Evolutionary conservation across 441 rosid genomes (phyloP).

Genomic region (Euphorbia schlechtendalii): DNA sequence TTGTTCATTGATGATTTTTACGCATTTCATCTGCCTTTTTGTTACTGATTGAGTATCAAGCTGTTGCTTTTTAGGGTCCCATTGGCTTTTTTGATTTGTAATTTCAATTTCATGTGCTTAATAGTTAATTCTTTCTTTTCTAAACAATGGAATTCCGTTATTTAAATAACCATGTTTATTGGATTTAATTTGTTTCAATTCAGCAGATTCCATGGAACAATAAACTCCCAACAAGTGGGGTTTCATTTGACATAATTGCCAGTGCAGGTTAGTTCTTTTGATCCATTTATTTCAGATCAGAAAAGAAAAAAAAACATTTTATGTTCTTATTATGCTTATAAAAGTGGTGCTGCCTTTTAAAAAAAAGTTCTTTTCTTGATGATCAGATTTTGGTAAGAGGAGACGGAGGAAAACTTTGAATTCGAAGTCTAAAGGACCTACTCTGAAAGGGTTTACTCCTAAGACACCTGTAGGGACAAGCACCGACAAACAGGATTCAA

Average conservation of each 20-base stretch:
- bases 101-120: background rate
- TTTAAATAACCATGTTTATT: slow-evolving; percentile 9
- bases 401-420: slow-evolving; percentile 44
- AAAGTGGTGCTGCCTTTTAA: background rate
- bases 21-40: background rate
- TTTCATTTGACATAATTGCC: slow-evolving; percentile 44
- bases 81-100: slow-evolving; percentile 6
- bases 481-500: slow-evolving; percentile 37
- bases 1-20: background rate
- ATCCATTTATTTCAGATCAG: background rate
- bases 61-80: slow-evolving; percentile 5
- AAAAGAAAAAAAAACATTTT: no score
- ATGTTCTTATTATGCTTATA: background rate
- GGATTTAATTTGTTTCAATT: slow-evolving; percentile 22
- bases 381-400: slow-evolving; percentile 64
- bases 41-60: background rate
- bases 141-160: slow-evolving; percentile 6
- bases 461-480: slow-evolving; percentile 38
- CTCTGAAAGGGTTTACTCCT: slow-evolving; percentile 42
- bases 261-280: slow-evolving; percentile 42
- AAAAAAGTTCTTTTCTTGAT: slow-evolving; percentile 12
- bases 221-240: slow-evolving; percentile 28
- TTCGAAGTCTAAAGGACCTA: slow-evolving; percentile 42
- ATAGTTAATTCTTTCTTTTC: background rate
- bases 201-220: slow-evolving; percentile 49